phyloP scores from a whole-genome alignment of 73 alveolate genomes.

The Paramecium bursaria region DNA sequence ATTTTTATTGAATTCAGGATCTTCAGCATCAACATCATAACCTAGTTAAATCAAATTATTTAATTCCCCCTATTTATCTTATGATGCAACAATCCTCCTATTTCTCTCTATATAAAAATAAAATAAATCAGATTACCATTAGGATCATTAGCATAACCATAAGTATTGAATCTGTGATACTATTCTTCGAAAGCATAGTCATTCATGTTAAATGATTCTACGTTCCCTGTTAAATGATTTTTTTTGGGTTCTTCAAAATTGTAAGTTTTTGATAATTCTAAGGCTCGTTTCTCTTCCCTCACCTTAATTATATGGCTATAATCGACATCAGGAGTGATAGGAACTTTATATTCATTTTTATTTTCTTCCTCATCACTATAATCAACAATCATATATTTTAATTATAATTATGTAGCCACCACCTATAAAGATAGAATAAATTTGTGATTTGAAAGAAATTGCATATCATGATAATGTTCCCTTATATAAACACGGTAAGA shows the following conservation, averaged over 20 bases:
- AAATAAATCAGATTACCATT: constrained; percentile 35
- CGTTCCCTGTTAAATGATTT: constrained; percentile 71
- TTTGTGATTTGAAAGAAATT: no score
- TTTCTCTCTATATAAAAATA: constrained; percentile 28
- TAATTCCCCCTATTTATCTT: constrained; percentile 30
- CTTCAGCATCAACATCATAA: constrained; percentile 57
- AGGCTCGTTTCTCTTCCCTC: constrained; percentile 42
- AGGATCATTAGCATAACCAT: constrained; percentile 68
- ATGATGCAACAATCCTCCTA: constrained; percentile 38
- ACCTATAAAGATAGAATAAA: no score
- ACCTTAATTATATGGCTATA: constrained; percentile 24
- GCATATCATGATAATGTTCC: no score
- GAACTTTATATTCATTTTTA: background rate
- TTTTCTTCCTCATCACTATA: constrained; percentile 66
- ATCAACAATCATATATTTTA: constrained; percentile 62
- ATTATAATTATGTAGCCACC: no score
- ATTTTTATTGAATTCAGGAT: constrained; percentile 54
- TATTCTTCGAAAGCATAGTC: constrained; percentile 61
- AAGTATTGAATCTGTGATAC: constrained; percentile 56
- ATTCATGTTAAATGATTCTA: constrained; percentile 52
- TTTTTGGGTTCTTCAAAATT: constrained; percentile 19
- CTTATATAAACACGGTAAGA: no score
- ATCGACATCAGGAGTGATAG: constrained; percentile 65
- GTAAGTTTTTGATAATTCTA: constrained; percentile 57
- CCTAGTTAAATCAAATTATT: constrained; percentile 1